Evolutionary conservation across 352 stramenopile species (phyloP).

Genomic region (Saprolegnia diclina): DNA sequence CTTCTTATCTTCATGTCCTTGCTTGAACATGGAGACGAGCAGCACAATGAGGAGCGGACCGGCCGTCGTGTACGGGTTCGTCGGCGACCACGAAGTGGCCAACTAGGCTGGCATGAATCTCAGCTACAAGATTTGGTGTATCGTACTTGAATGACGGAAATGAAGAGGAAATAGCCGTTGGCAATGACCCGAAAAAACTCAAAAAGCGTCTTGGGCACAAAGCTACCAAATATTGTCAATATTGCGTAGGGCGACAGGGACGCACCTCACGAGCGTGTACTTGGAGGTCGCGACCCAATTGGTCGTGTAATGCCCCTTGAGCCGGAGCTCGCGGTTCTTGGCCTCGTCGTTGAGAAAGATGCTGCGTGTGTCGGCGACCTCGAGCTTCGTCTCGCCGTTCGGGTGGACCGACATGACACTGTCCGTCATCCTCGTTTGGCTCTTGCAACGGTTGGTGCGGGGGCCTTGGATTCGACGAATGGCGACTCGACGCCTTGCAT

Average conservation of each 20-base stretch:
- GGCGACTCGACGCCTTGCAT: no score
- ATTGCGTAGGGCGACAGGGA: no score
- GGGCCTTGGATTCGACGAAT: no score
- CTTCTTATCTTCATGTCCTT: conserved; percentile 72
- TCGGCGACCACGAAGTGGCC: conserved; percentile 89
- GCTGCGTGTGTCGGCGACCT: conserved; percentile 28
- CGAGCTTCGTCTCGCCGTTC: no score
- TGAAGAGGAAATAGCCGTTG: conserved; percentile 92
- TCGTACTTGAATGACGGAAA: conserved; percentile 88
- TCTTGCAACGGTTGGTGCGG: no score
- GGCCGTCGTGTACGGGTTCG: conserved; percentile 70
- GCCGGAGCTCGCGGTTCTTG: conserved; percentile 52
- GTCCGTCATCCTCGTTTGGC: no score
- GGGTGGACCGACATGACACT: no score
- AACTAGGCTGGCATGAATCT: conserved; percentile 83
- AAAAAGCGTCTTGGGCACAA: conserved; percentile 87
- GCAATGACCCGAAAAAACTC: conserved; percentile 88
- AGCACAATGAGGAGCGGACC: conserved; percentile 66
- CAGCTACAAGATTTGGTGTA: conserved; percentile 89
- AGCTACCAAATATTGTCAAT: conserved; percentile 81
- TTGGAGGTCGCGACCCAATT: conserved; percentile 88
- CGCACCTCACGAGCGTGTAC: conserved; percentile 84
- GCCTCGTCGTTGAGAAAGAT: conserved; percentile 53
- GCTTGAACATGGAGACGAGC: conserved; percentile 72
- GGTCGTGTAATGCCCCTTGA: conserved; percentile 38